Conservation (phyloP, 2,329 filamentous ascomycete species). For the Sporothrix mexicana region DNA sequence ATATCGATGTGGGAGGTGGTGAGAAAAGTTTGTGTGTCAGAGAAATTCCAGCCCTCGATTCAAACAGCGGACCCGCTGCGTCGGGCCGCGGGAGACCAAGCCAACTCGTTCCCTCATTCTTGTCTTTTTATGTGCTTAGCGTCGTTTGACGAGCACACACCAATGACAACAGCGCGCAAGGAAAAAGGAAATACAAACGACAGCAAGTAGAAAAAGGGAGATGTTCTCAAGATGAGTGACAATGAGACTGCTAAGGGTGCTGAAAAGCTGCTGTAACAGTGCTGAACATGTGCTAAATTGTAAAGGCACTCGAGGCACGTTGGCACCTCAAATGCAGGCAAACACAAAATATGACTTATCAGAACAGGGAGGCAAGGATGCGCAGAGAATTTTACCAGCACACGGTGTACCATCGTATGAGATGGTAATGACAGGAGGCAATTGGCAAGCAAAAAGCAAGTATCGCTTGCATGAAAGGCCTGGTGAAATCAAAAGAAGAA, state of each 20-base stretch:
- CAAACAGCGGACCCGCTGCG: background rate
- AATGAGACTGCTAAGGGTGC: constrained; percentile 10
- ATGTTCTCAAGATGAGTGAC: background rate
- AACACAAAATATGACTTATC: constrained; percentile 2
- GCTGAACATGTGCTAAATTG: background rate
- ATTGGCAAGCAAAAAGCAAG: background rate
- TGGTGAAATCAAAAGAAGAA: background rate
- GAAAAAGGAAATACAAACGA: background rate
- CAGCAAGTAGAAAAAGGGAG: constrained; percentile 19
- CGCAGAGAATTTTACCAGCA: background rate
- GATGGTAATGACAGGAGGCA: background rate
- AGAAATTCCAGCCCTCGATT: background rate
- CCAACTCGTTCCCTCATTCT: background rate
- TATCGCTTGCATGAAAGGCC: background rate
- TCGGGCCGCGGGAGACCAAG: constrained; percentile 8
- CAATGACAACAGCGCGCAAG: background rate
- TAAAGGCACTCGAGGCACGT: too few species aligned
- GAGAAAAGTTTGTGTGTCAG: background rate
- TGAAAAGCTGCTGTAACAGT: background rate
- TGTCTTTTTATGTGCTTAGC: background rate
- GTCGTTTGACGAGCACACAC: constrained; percentile 14
- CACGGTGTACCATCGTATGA: background rate
- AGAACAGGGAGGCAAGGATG: background rate
- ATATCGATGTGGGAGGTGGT: background rate
- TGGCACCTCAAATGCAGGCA: background rate